Conservation (phyloP, 2,329 filamentous ascomycete genomes). For the Cladosporium sp. region DNA sequence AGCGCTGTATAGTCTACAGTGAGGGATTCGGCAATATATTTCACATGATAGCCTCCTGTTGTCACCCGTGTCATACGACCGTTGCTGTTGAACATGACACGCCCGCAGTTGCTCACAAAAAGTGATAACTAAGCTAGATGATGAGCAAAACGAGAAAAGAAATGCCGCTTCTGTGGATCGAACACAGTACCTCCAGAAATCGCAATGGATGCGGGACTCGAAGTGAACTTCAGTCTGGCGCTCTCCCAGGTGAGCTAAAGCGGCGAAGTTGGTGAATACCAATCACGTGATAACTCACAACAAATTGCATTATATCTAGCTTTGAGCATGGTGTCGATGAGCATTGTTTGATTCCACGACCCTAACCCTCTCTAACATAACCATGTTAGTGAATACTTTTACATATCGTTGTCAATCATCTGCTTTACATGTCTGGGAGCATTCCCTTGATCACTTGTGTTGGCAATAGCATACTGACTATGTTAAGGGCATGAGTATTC, state of each 20-base stretch:
- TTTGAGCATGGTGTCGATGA: too few species aligned
- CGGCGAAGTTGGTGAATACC: constrained; percentile 18
- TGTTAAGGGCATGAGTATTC: not conserved
- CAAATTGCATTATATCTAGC: not conserved
- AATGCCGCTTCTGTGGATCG: constrained; percentile 39
- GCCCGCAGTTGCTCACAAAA: too few species aligned
- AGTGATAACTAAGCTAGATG: too few species aligned
- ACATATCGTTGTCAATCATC: not conserved
- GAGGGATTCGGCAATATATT: too few species aligned
- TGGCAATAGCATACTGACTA: not conserved
- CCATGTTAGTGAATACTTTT: not conserved
- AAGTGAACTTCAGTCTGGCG: constrained; percentile 39
- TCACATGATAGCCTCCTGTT: too few species aligned
- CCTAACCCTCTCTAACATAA: not conserved
- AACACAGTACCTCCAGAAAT: constrained; percentile 42
- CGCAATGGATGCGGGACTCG: constrained; percentile 28
- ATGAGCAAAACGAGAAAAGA: too few species aligned
- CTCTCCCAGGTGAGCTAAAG: constrained; percentile 42
- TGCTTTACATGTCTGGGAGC: not conserved
- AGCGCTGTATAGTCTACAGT: too few species aligned
- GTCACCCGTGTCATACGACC: too few species aligned
- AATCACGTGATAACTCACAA: constrained; percentile 19
- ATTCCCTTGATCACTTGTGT: not conserved
- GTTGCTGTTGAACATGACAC: too few species aligned
- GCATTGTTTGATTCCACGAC: too few species aligned